Percentiles rank a stretch among this genome's conserved stretches.
phyloP scores from a whole-genome alignment of 2,329 filamentous ascomycete genomes.

The Ophiostoma ips region DNA sequence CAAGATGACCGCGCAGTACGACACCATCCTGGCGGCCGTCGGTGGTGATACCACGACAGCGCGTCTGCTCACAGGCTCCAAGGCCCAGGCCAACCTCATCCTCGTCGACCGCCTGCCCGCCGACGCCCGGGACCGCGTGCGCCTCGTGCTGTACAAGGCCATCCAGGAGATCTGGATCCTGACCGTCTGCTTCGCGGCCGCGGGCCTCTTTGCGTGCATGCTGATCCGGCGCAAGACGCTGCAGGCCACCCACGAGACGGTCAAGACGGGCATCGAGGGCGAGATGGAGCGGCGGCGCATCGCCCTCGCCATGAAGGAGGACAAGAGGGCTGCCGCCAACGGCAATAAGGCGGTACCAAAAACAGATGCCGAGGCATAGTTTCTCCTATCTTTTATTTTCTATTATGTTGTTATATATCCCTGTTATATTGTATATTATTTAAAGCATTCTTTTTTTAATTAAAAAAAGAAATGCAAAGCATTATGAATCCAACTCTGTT shows the following conservation, averaged over 20 bases:
- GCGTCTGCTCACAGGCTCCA: constrained; percentile 7
- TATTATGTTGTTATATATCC: too few species aligned
- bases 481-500: too few species aligned
- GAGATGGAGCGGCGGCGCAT: constrained; percentile 13
- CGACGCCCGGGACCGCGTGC: constrained; percentile 29
- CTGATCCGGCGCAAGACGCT: constrained; percentile 35
- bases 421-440: too few species aligned
- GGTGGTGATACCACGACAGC: constrained; percentile 1
- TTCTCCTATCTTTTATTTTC: too few species aligned
- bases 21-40: constrained; percentile 5
- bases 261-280: constrained; percentile 38
- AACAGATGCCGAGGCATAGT: neutral
- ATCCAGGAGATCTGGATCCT: constrained; percentile 43
- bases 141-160: constrained; percentile 32
- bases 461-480: too few species aligned
- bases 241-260: constrained; percentile 39
- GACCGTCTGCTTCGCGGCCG: constrained; percentile 33
- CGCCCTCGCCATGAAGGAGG: constrained; percentile 5
- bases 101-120: constrained; percentile 35
- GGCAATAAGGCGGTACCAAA: neutral
- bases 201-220: constrained; percentile 33
- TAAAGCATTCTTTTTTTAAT: too few species aligned
- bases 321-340: neutral
- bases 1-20: constrained; percentile 10
- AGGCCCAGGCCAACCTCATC: constrained; percentile 19